phyloP scores from a whole-genome alignment of 2,329 filamentous ascomycete species.

The Stagonosporopsis vannaccii region DNA sequence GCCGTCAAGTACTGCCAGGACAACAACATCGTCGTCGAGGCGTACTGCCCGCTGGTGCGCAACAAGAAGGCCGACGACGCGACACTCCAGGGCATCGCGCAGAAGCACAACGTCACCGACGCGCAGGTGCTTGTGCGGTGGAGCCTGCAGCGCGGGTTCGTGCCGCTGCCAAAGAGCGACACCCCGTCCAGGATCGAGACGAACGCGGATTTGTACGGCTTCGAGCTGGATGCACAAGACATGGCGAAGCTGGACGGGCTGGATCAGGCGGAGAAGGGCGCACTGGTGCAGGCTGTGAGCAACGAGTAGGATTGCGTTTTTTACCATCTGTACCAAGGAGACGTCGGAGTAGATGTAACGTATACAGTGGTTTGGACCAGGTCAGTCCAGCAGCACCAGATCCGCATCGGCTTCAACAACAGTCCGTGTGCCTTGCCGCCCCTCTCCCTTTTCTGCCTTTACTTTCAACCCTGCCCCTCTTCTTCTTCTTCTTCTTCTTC shows the following conservation, averaged over 20 bases:
- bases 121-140: constrained; percentile 83
- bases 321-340: too few species aligned
- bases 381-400: too few species aligned
- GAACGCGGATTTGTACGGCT: constrained; percentile 49
- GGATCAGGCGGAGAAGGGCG: constrained; percentile 44
- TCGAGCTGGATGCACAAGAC: constrained; percentile 46
- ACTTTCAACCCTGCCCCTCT: too few species aligned
- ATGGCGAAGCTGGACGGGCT: constrained; percentile 45
- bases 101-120: constrained; percentile 76
- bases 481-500: too few species aligned
- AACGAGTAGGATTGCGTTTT: constrained; percentile 10
- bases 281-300: constrained; percentile 42
- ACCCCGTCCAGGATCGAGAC: constrained; percentile 43
- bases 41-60: constrained; percentile 72
- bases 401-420: too few species aligned
- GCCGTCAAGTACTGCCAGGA: constrained; percentile 64
- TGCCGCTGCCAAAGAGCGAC: constrained; percentile 51
- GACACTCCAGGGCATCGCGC: constrained; percentile 68
- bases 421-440: too few species aligned
- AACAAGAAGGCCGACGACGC: constrained; percentile 76
- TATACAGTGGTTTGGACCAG: too few species aligned
- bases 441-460: too few species aligned
- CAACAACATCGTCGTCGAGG: constrained; percentile 67
- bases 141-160: constrained; percentile 74
- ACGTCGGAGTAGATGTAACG: too few species aligned